Base-by-base conservation (phyloP, 140 eudicot species). In the Erigeron philadelphicus region DNA sequence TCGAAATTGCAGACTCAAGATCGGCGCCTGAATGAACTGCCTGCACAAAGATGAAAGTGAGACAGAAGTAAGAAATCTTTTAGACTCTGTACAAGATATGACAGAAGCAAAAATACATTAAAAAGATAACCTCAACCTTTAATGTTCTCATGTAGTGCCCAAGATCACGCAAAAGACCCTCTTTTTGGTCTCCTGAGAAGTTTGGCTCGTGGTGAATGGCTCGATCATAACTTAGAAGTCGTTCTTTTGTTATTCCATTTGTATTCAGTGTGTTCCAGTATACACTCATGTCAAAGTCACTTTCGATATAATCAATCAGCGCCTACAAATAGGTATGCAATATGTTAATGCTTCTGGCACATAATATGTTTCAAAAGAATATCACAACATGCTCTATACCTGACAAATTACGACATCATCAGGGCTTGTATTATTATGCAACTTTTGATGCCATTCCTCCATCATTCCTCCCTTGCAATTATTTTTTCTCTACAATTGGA, bases 21-120 rank as follows among this genome's bases (percentile, higher is more conserved):
- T 94, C 97, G 41, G 99, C 99, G 5, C 99, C 99, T 71, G 99
- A 94, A 87, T 94, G 99, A 82, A 94, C 99, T 47, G 96, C 99
- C 97, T 93, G 86, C 84, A 71, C 7, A 31, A 48, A 59, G 40
- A 76, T 65, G 58, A 60, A n/a, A 40, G 21, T 21, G 19, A 41
- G 40, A 71, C 11, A 64, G 41, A 57, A 35, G 42, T 13, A 31
- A 4, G 38, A 31, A 4, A 31, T 31, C 21, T 64, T 63, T 45
- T 15, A 47, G 35, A 53, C 69, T 49, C 21, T 61, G 56, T 15
- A 50, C 54, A 64, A 23, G 48, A 23, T 38, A 10, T 38, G 15
- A 48, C 25, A 58, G 13, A 53, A 72, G 11, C 23, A 54, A 49
- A 60, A 9, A 16, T 11, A 41, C 3, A 42, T 15, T 12, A 25